Evolutionary conservation across 2,329 filamentous ascomycete species (phyloP).

Genomic region (Emericellopsis cladophorae): DNA sequence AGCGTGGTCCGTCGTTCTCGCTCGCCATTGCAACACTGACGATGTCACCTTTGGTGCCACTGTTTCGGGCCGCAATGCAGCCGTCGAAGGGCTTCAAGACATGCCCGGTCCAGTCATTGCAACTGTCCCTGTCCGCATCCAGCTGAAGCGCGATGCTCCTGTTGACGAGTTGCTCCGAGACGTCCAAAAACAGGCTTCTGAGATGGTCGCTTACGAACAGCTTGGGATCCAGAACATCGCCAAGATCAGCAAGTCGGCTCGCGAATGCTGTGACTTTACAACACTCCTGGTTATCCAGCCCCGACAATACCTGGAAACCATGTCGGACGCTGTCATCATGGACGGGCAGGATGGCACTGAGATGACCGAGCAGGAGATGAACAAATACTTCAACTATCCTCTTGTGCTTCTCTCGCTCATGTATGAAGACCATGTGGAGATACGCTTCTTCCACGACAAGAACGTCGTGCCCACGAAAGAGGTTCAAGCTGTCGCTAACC

Average conservation of each 20-base stretch:
- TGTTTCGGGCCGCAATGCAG: constrained; percentile 11
- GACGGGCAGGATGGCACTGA: constrained; percentile 9
- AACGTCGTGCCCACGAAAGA: background rate
- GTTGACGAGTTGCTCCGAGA: constrained; percentile 1
- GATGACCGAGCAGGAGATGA: constrained; percentile 19
- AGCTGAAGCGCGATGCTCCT: background rate
- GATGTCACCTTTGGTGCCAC: constrained; percentile 12
- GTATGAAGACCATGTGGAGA: background rate
- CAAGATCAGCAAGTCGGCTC: constrained; percentile 2
- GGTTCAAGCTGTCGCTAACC: background rate
- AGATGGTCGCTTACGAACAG: constrained; percentile 10
- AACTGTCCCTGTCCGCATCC: constrained; percentile 5
- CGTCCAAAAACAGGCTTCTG: constrained; percentile 5
- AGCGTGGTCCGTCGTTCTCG: constrained; percentile 3
- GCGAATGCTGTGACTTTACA: background rate
- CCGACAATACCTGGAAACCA: background rate
- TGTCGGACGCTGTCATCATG: constrained; percentile 7
- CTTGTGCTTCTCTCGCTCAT: constrained; percentile 1
- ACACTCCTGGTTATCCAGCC: constrained; percentile 2
- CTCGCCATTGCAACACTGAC: constrained; percentile 6
- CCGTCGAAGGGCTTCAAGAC: constrained; percentile 2
- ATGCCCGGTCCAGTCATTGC: constrained; percentile 6
- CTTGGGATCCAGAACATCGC: constrained; percentile 7
- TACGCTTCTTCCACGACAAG: constrained; percentile 1
- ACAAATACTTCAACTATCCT: constrained; percentile 1